Percentiles rank a stretch among this genome's conserved stretches.
Evolutionary conservation across 768 basidiomycete genomes (phyloP).

Genomic region (Pleurotus eryngii): DNA sequence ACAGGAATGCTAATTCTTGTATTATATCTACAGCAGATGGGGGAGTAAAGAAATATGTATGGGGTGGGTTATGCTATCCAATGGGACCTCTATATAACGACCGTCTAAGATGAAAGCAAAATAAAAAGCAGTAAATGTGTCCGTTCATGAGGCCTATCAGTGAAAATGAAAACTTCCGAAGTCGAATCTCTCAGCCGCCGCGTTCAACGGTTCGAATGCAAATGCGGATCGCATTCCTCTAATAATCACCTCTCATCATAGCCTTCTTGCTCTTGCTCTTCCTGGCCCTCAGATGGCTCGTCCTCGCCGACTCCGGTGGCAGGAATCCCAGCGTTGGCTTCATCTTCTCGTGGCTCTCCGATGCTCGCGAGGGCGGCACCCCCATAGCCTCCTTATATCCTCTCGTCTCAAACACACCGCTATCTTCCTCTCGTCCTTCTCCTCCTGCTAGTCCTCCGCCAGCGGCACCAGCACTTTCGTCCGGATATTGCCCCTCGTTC

Average conservation of each 20-base stretch:
- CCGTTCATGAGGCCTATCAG: too few species aligned
- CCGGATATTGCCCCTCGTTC: neutral
- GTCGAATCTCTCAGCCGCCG: neutral
- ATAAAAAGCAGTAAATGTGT: too few species aligned
- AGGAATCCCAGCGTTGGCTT: conserved; percentile 44
- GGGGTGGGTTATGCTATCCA: too few species aligned
- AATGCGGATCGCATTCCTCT: neutral
- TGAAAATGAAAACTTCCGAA: too few species aligned
- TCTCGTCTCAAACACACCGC: conserved; percentile 7
- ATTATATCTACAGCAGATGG: too few species aligned
- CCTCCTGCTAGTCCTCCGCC: too few species aligned
- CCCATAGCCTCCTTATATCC: conserved; percentile 1
- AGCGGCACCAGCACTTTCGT: neutral
- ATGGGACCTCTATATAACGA: too few species aligned
- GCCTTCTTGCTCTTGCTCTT: conserved; percentile 42
- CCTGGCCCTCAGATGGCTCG: conserved; percentile 31
- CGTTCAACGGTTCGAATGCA: neutral
- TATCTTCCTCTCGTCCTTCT: neutral
- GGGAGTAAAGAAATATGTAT: too few species aligned
- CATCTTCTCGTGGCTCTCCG: conserved; percentile 25
- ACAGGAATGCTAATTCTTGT: too few species aligned
- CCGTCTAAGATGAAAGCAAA: too few species aligned
- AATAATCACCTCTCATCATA: conserved; percentile 26
- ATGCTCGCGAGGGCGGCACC: conserved; percentile 9
- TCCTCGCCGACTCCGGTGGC: conserved; percentile 37